Conservation (phyloP, 352 stramenopile species). For the Phytopythium vexans region DNA sequence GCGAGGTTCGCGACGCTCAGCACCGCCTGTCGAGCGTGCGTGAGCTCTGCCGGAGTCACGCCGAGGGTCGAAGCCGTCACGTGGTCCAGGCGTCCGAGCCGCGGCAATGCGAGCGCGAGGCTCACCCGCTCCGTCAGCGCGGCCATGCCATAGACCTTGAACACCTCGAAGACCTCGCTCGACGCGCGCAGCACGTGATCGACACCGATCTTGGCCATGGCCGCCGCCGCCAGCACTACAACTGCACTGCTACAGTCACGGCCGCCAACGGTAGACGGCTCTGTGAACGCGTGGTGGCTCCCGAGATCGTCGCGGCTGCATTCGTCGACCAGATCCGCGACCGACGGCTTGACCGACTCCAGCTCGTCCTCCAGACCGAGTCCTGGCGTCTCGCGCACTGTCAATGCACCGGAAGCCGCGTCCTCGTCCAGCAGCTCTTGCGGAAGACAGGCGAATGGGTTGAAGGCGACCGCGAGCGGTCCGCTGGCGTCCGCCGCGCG, state of each 20-base stretch:
- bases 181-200: conserved; percentile 55
- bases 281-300: conserved; percentile 33
- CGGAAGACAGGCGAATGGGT: conserved; percentile 59
- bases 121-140: conserved; percentile 70
- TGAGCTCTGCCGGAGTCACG: conserved; percentile 47
- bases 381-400: conserved; percentile 36
- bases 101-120: conserved; percentile 34
- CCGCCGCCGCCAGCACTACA: not conserved
- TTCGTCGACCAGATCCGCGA: conserved; percentile 39
- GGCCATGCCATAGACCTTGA: conserved; percentile 81
- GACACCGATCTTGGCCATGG: conserved; percentile 3
- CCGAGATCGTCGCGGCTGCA: conserved; percentile 9
- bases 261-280: not conserved
- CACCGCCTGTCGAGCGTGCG: conserved; percentile 45
- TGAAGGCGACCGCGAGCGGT: conserved; percentile 44
- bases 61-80: conserved; percentile 2
- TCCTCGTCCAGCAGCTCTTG: conserved; percentile 56
- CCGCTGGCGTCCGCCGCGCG: conserved; percentile 19
- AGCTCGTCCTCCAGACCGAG: conserved; percentile 13
- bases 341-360: conserved; percentile 18
- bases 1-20: conserved; percentile 63
- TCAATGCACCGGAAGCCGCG: conserved; percentile 34
- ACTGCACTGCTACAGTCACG: too few species aligned
- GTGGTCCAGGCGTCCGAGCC: conserved; percentile 16
- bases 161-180: conserved; percentile 73